Evolutionary conservation across 164 flowering plant genomes (phyloP).

Genomic region (Kalanchoe fedtschenkoi): DNA sequence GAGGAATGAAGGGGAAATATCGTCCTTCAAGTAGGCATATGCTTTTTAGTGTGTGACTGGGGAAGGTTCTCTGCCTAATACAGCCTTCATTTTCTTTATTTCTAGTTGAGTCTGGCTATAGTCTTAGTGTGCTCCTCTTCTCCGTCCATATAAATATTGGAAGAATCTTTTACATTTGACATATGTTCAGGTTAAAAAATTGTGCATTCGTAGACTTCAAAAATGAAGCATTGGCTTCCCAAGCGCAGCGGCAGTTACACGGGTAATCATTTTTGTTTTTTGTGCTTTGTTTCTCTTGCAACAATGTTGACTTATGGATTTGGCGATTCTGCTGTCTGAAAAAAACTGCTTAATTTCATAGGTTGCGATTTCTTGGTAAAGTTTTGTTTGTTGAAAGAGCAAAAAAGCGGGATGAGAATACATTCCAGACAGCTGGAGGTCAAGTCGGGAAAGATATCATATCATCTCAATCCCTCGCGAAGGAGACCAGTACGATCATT

Average conservation of each 20-base stretch:
- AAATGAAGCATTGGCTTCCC: slow-evolving; percentile 54
- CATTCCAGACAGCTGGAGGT: slow-evolving; percentile 19
- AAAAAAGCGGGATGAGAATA: slow-evolving; percentile 19
- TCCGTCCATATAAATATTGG: neutral
- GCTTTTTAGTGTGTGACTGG: too few relatives aligned
- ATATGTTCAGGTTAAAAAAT: slow-evolving; percentile 53
- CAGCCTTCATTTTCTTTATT: too few relatives aligned
- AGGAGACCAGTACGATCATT: slow-evolving; percentile 17
- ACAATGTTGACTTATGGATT: neutral
- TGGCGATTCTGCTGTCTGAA: neutral
- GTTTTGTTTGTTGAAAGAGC: slow-evolving; percentile 71
- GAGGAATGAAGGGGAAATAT: too few relatives aligned
- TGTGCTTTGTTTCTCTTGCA: neutral
- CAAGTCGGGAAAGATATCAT: slow-evolving; percentile 18
- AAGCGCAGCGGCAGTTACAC: slow-evolving; percentile 72
- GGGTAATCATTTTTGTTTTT: slow-evolving; percentile 27
- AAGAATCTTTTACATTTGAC: neutral
- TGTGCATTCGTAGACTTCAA: slow-evolving; percentile 86
- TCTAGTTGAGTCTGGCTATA: too few relatives aligned
- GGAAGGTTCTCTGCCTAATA: too few relatives aligned
- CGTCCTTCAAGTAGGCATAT: too few relatives aligned
- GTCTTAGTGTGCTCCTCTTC: neutral
- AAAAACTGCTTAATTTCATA: slow-evolving; percentile 15
- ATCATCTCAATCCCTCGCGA: slow-evolving; percentile 16
- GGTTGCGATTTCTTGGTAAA: slow-evolving; percentile 89